Conservation (phyloP, 2,329 filamentous ascomycete genomes). For the Cladosporium sp. region DNA sequence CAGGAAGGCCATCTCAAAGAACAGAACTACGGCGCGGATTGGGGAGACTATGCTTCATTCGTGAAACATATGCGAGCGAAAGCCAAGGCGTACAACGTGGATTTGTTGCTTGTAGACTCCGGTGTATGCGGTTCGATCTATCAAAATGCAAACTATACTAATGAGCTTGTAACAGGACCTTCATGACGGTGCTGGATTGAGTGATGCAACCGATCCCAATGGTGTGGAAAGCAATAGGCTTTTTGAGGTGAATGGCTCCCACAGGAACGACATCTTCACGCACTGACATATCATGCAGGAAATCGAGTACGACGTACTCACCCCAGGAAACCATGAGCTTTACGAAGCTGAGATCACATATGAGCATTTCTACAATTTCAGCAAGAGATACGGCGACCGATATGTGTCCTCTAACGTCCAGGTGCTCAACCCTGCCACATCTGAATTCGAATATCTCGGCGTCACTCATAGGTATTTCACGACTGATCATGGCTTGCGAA, state of each 20-base stretch:
- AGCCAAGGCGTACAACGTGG: conserved; percentile 53
- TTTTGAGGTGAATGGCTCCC: conserved; percentile 37
- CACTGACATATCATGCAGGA: conserved; percentile 23
- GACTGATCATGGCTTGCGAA: conserved; percentile 44
- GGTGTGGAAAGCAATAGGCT: conserved; percentile 51
- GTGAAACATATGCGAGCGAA: conserved; percentile 56
- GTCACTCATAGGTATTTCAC: conserved; percentile 47
- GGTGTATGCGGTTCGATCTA: conserved; percentile 44
- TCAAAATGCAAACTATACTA: no score
- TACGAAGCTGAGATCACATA: conserved; percentile 59
- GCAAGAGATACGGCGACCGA: conserved; percentile 51
- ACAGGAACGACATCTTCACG: no score
- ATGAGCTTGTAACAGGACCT: conserved; percentile 44
- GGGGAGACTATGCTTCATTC: conserved; percentile 62
- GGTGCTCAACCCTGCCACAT: conserved; percentile 41
- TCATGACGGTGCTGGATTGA: conserved; percentile 61
- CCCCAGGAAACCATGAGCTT: conserved; percentile 58
- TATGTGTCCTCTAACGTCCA: conserved; percentile 53
- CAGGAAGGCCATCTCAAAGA: conserved; percentile 46
- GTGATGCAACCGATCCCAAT: conserved; percentile 55
- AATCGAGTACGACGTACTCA: conserved; percentile 49
- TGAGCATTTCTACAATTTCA: conserved; percentile 56
- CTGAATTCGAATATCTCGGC: conserved; percentile 43
- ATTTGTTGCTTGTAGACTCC: conserved; percentile 57
- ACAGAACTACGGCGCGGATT: conserved; percentile 60